These are phyloP conservation scores for Starmerella bombi DNA, from an alignment of 805 yeast species.

Conservation along the genomic window DNA sequence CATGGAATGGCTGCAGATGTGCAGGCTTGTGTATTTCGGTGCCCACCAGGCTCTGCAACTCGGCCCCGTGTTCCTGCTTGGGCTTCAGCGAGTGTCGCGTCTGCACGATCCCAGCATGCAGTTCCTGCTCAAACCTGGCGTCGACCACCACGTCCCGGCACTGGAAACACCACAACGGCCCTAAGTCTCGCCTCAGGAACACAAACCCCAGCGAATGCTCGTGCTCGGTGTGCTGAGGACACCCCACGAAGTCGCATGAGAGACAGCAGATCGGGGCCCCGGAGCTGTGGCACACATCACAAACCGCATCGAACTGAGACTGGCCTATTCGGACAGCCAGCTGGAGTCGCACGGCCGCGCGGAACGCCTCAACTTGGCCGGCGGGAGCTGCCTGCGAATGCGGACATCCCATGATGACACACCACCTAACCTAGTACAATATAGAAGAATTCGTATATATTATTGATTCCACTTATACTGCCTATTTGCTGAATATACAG, in stretches of 20 bases:
- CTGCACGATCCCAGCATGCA: slow-evolving; percentile 5
- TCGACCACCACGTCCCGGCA: slow-evolving; percentile 65
- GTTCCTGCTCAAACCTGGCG: slow-evolving; percentile 16
- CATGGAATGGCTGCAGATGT: slow-evolving; percentile 35
- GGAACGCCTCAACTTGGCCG: slow-evolving; percentile 9
- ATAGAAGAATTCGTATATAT: background rate
- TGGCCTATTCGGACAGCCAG: slow-evolving; percentile 5
- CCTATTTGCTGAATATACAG: too few species aligned
- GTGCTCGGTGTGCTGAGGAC: slow-evolving; percentile 17
- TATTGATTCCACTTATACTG: background rate
- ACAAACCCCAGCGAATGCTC: slow-evolving; percentile 52
- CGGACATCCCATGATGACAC: slow-evolving; percentile 6
- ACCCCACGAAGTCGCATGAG: slow-evolving; percentile 18
- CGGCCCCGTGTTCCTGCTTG: background rate
- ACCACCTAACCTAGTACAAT: background rate
- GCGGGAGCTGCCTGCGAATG: slow-evolving; percentile 12
- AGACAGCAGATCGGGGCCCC: slow-evolving; percentile 17
- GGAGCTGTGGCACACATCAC: slow-evolving; percentile 9
- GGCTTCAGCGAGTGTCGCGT: slow-evolving; percentile 2
- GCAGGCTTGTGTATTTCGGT: too few species aligned
- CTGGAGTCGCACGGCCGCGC: slow-evolving; percentile 11
- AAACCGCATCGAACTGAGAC: slow-evolving; percentile 8
- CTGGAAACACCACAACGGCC: slow-evolving; percentile 52
- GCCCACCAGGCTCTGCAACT: background rate
- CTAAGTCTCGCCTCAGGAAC: slow-evolving; percentile 43